Conservation (phyloP, 345 rosid species). For the Brassica cretica region DNA sequence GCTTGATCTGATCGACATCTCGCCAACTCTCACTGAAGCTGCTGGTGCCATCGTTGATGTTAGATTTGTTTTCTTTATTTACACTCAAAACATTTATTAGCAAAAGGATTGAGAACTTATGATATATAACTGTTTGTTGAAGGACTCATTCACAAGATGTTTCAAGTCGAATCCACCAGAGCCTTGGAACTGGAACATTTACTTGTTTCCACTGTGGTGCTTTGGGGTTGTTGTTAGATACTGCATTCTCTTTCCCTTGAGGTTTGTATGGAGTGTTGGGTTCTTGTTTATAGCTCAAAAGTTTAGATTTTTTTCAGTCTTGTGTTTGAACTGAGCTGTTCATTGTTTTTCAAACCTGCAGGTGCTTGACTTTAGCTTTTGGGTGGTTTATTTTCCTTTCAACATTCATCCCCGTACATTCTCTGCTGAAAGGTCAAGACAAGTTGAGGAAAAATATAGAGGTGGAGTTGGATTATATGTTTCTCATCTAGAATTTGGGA, state of each 20-base stretch:
- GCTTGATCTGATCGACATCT: conserved; percentile 87
- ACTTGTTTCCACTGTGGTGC: conserved; percentile 92
- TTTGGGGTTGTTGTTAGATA: conserved; percentile 80
- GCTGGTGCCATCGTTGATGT: conserved; percentile 99
- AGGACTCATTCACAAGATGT: conserved; percentile 94
- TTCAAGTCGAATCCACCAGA: conserved; percentile 94
- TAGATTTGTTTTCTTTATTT: conserved; percentile 11
- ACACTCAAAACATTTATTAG: background rate
- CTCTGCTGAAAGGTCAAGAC: conserved; percentile 77
- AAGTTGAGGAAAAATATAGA: conserved; percentile 76
- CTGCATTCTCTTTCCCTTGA: conserved; percentile 76
- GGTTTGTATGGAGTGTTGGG: conserved; percentile 44
- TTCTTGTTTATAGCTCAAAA: background rate
- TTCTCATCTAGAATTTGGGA: background rate
- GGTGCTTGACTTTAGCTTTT: conserved; percentile 69
- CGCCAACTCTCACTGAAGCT: conserved; percentile 90
- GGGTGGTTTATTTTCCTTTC: conserved; percentile 96
- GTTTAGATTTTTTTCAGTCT: background rate
- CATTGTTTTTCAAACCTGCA: conserved; percentile 38
- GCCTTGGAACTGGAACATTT: conserved; percentile 97
- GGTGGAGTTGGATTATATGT: conserved; percentile 51
- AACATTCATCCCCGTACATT: conserved; percentile 68
- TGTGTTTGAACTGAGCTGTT: conserved; percentile 13
- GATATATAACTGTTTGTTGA: conserved; percentile 3
- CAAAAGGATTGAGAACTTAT: background rate